A percentile compares a stretch with the other conserved stretches of the same genome.
Conservation (phyloP, 108 stramenopile genomes). For the Parietichytrium sp. region DNA sequence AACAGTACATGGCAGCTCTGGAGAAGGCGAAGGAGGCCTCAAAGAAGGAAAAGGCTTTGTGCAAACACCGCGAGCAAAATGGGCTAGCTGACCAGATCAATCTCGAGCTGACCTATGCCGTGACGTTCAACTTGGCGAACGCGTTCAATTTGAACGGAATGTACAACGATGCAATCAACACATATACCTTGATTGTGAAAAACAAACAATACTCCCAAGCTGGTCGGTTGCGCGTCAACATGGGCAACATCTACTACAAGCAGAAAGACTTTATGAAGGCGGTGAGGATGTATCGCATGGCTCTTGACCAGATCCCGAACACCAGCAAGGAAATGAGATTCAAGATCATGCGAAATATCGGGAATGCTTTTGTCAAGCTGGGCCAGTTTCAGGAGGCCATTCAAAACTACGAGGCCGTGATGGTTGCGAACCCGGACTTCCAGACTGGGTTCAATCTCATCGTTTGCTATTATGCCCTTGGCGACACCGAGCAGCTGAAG, state of each 20-base stretch:
- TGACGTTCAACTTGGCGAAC: conserved; percentile 74
- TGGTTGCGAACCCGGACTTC: conserved; percentile 67
- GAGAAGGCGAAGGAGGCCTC: conserved; percentile 79
- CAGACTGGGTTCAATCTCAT: conserved; percentile 80
- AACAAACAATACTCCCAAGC: conserved; percentile 67
- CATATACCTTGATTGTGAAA: conserved; percentile 65
- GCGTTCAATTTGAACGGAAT: conserved; percentile 73
- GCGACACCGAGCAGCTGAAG: conserved; percentile 70
- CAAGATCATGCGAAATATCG: conserved; percentile 79
- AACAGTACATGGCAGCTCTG: conserved; percentile 63
- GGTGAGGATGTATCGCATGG: conserved; percentile 82
- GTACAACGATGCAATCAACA: conserved; percentile 74
- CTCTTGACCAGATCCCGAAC: conserved; percentile 73
- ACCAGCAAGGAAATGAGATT: conserved; percentile 67
- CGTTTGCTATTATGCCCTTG: conserved; percentile 77
- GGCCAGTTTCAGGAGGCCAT: conserved; percentile 78
- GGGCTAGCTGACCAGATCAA: conserved; percentile 64
- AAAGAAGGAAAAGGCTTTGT: conserved; percentile 66
- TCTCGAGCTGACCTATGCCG: conserved; percentile 72
- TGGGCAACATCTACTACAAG: conserved; percentile 80
- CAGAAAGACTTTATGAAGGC: conserved; percentile 74
- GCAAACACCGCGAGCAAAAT: conserved; percentile 64
- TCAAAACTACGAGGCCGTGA: conserved; percentile 71
- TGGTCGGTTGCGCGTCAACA: conserved; percentile 74
- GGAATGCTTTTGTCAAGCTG: conserved; percentile 73